These are phyloP conservation scores for Jacaranda copaia DNA, from an alignment of 257 asterid species.

Conservation along the genomic window DNA sequence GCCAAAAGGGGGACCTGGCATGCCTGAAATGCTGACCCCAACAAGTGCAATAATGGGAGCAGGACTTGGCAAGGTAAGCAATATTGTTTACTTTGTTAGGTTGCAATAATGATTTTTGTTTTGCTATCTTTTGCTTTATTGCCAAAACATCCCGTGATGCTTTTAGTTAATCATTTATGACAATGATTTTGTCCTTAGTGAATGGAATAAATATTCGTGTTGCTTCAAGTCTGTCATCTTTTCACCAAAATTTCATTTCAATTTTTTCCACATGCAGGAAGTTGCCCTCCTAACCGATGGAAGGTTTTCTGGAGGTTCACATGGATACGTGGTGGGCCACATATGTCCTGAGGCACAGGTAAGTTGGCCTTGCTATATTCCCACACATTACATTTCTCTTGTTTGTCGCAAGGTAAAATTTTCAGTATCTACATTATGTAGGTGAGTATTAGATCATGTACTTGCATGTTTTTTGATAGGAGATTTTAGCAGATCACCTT, in stretches of 20 bases:
- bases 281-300: constrained; percentile 95
- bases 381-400: background rate
- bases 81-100: background rate
- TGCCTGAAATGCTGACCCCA: constrained; percentile 99
- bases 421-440: background rate
- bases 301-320: constrained; percentile 98
- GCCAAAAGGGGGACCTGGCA: constrained; percentile 99
- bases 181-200: background rate
- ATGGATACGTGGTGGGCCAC: constrained; percentile 98
- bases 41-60: constrained; percentile 99
- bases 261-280: constrained; percentile 56
- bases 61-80: constrained; percentile 93
- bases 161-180: background rate
- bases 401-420: background rate
- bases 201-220: background rate
- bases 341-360: constrained; percentile 99
- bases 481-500: background rate
- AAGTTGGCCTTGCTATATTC: constrained; percentile 11
- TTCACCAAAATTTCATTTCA: background rate
- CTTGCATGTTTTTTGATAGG: background rate
- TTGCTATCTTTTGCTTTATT: background rate
- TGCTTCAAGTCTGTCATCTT: constrained; percentile 2
- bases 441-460: background rate
- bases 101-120: background rate
- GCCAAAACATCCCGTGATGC: background rate